Evolutionary conservation across 305 asterid genomes (phyloP).

Genomic region (Coffea humblotiana): DNA sequence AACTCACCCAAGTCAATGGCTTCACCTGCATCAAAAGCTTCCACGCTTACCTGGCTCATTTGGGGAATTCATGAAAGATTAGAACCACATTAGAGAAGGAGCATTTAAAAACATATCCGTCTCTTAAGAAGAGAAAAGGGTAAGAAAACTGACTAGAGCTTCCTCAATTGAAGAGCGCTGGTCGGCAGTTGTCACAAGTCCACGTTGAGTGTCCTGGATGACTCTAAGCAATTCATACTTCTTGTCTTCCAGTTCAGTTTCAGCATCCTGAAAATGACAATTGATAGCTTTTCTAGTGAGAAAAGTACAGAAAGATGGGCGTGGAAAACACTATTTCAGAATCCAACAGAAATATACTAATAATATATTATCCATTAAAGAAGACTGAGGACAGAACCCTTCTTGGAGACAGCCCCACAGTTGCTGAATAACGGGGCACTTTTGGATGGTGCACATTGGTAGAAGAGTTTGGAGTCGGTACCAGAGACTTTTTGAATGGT

Average conservation of each 20-base stretch:
- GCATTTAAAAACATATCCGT: not conserved
- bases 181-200: slow-evolving; percentile 55
- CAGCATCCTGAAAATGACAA: slow-evolving; percentile 1
- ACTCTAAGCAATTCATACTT: slow-evolving; percentile 65
- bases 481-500: not conserved
- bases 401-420: not conserved
- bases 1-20: slow-evolving; percentile 51
- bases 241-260: slow-evolving; percentile 51
- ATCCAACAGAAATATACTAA: not conserved
- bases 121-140: not conserved
- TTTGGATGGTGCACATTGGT: not conserved
- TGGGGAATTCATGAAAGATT: slow-evolving; percentile 2
- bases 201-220: slow-evolving; percentile 72
- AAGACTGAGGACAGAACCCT: not conserved
- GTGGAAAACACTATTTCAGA: not conserved
- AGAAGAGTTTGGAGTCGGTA: slow-evolving; percentile 4
- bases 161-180: slow-evolving; percentile 79
- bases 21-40: slow-evolving; percentile 60
- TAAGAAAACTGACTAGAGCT: slow-evolving; percentile 45
- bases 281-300: not conserved
- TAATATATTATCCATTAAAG: not conserved
- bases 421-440: not conserved
- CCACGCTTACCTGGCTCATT: slow-evolving; percentile 57
- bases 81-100: not conserved
- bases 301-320: not conserved